Evolutionary conservation across 2,329 filamentous ascomycete species (phyloP).

Genomic region (Cladosporium sp.): DNA sequence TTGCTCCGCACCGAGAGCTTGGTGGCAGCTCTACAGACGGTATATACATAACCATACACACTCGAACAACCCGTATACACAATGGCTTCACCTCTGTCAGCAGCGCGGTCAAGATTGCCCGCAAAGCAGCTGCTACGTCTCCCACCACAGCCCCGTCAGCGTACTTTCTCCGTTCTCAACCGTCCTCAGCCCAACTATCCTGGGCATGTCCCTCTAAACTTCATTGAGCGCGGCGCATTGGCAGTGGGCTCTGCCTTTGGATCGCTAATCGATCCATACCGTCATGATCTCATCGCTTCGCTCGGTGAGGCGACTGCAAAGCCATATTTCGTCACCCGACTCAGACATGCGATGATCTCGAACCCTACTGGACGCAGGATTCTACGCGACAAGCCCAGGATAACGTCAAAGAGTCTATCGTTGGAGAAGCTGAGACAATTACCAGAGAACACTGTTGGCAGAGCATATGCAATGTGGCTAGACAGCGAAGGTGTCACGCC

Average conservation of each 20-base stretch:
- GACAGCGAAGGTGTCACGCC: conserved; percentile 90
- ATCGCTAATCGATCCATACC: conserved; percentile 67
- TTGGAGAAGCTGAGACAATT: conserved; percentile 68
- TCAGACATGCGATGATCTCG: conserved; percentile 86
- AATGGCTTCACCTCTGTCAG: neutral
- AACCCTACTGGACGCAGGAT: conserved; percentile 82
- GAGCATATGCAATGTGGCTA: conserved; percentile 83
- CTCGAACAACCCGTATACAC: neutral
- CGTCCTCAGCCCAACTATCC: conserved; percentile 84
- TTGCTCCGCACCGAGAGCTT: conserved; percentile 1
- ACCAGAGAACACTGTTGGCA: conserved; percentile 70
- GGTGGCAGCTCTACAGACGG: neutral
- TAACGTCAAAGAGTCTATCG: conserved; percentile 68
- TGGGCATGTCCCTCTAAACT: conserved; percentile 84
- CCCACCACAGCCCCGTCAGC: conserved; percentile 31
- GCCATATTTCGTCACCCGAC: conserved; percentile 89
- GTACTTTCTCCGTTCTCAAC: conserved; percentile 74
- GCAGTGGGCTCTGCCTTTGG: conserved; percentile 58
- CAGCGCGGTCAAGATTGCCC: neutral
- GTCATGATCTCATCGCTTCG: conserved; percentile 87
- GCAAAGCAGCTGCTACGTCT: conserved; percentile 22
- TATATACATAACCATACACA: neutral
- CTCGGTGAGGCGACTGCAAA: conserved; percentile 93
- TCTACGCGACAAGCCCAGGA: conserved; percentile 81
- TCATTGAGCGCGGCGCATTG: conserved; percentile 69